Evolutionary conservation across 495 filamentous ascomycete species (phyloP), one percentile per base, ranked within the genome.

Genomic region (Aspergillus nanangensis): DNA sequence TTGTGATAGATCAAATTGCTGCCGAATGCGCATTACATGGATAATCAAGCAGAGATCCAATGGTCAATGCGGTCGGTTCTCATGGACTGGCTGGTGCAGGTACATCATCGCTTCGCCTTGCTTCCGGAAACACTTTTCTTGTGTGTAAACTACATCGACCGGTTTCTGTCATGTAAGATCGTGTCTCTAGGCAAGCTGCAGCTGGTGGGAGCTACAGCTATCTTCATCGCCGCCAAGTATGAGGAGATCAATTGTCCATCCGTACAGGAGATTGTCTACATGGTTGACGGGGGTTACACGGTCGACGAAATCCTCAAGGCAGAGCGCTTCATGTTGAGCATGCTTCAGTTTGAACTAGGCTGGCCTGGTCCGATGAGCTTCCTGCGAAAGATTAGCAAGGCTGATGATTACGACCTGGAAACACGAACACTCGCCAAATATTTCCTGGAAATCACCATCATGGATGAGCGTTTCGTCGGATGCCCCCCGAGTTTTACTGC

Each of bases 281-380:
- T 98, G 93, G 93, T 98, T 27, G 92, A 98, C 63, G 78, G 81
- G 8, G 90, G 88, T 45, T 98, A 96, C 62, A 82, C 76, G 8
- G 73, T 79, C 8, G 92, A 96, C 44, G 93, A 97, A 67, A 91
- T 98, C 32, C 78, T 97, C 46, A 96, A 97, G 75, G 93, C 94
- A 1, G 93, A 98, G 67, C 83, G 89, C 15, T 97, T 95, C 76
- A 98, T 98, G 93, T 75, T 97, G 29, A 91, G 77, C 63, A 94
- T 96, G 83, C 77, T 98, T 32, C 79, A 90, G 50, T 98, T 94
- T 58, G 88, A 95, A 60, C 80, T 98, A 19, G 94, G 93, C 22
- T 98, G 87, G 86, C 93, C 93, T 8, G 94, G 93, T 35, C 93
- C 93, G 1, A 95, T 98, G 92, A 96, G 90, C 69, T 98, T 97